Percentiles rank a stretch among this genome's conserved stretches.
Conservation (phyloP, 306 rosid genomes). For the Cicer yamashitae region DNA sequence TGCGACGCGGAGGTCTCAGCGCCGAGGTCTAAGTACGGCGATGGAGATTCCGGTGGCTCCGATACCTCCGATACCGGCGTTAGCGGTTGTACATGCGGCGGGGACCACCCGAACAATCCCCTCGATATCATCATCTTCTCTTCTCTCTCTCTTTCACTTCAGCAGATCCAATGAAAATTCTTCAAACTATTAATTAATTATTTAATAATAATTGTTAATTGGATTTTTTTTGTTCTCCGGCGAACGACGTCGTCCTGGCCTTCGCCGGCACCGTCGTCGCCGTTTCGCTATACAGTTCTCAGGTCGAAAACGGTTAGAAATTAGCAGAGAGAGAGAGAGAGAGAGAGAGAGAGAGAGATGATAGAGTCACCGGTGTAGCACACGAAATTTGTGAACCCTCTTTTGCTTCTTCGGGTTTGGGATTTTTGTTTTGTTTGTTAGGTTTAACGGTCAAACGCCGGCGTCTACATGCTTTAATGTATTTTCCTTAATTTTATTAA, state of each 20-base stretch:
- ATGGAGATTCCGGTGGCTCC: slow-evolving; percentile 98
- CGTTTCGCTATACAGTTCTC: slow-evolving; percentile 23
- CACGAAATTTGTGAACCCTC: slow-evolving; percentile 31
- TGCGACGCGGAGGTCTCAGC: slow-evolving; percentile 66
- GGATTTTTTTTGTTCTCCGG: slow-evolving; percentile 27
- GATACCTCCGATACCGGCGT: slow-evolving; percentile 98
- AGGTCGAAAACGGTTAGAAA: slow-evolving; percentile 56
- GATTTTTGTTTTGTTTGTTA: slow-evolving; percentile 1
- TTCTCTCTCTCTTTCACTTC: slow-evolving; percentile 9
- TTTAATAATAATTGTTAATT: background rate
- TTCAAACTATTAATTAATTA: background rate
- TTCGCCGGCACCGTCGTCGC: slow-evolving; percentile 53
- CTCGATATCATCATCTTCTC: slow-evolving; percentile 90
- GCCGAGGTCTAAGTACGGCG: slow-evolving; percentile 81
- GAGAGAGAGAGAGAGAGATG: slow-evolving; percentile 20
- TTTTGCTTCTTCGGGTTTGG: slow-evolving; percentile 3
- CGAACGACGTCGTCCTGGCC: slow-evolving; percentile 55
- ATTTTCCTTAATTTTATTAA: slow-evolving; percentile 17
- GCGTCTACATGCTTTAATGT: slow-evolving; percentile 44
- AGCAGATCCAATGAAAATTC: slow-evolving; percentile 60
- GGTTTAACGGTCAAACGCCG: slow-evolving; percentile 68
- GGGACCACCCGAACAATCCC: slow-evolving; percentile 98
- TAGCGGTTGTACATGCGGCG: slow-evolving; percentile 93
- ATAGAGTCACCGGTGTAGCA: slow-evolving; percentile 20
- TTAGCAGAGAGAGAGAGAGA: background rate